Evolutionary conservation across 2,329 filamentous ascomycete species (phyloP), one percentile per base, ranked within the genome.

Genomic region (Talaromyces sp.): DNA sequence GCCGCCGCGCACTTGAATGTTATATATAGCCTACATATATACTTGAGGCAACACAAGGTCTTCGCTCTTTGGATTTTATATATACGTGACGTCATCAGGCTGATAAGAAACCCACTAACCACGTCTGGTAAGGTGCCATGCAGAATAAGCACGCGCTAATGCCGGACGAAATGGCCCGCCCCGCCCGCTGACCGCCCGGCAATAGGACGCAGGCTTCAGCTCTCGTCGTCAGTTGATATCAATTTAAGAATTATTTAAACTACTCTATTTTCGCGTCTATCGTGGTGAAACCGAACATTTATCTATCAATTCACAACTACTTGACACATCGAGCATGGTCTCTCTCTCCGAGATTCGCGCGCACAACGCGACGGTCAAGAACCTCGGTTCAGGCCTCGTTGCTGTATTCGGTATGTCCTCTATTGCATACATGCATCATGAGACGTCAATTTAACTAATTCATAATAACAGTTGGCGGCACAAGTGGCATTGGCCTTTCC

Each of bases 401-500:
- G 62, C 59, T 52, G 62, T 63, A 6, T 63, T 63, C 29, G 62
- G 62, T 63, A 54, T 26, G 59, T 57, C 11, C 17, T 32, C 31
- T 31, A 10, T 32, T 32, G 31, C n/a, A 43, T 43, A 43, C 12
- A 43, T 21, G 41, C 32, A 35, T 32, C 11, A 48, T 19, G 12
- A n/a, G 38, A 57, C 21, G 4, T n/a, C 19, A 46, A 46, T 11
- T 11, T 52, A 5, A 24, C 51, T 61, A 57, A 61, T 29, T 7
- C 4, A 21, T 26, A 2, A 12, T 9, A 19, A 43, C 19, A 62
- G 68, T 82, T 3, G 81, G 83, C 35, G 83, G 78, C 29, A 85
- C 82, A 3, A 77, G 76, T 41, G 83, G 83, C n/a, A 83, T 85
- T 50, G 82, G 82, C 8, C 74, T 81, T 61, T 69, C 75, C 12